These are phyloP conservation scores for Senna siamea DNA, from an alignment of 306 rosid species.

Conservation along the genomic window DNA sequence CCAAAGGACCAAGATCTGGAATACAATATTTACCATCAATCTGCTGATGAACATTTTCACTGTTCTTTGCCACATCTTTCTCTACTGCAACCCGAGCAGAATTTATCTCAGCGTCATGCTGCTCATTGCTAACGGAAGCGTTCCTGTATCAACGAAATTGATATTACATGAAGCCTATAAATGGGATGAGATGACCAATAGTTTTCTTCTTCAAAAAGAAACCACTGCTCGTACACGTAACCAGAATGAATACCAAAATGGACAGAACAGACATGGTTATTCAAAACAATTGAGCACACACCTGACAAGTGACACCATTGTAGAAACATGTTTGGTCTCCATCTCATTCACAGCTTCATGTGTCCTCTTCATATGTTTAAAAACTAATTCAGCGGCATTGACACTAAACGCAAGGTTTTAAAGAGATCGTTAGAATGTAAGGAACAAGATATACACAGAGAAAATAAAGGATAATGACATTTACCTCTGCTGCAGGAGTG, in stretches of 20 bases:
- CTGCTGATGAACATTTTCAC: constrained; percentile 55
- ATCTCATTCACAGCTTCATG: constrained; percentile 57
- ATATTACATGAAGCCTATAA: constrained; percentile 12
- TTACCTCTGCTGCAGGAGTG: constrained; percentile 60
- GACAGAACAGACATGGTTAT: not conserved
- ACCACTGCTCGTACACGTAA: constrained; percentile 13
- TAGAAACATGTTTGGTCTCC: constrained; percentile 49
- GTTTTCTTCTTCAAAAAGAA: not conserved
- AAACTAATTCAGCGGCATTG: constrained; percentile 52
- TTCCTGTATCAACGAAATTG: constrained; percentile 49
- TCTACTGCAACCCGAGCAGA: constrained; percentile 66
- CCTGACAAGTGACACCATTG: constrained; percentile 54
- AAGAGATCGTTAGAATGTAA: constrained; percentile 13
- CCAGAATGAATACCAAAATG: not conserved
- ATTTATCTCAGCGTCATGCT: constrained; percentile 69
- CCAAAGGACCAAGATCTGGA: not conserved
- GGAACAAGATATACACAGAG: not conserved
- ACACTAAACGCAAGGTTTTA: constrained; percentile 39
- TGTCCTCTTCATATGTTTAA: constrained; percentile 53
- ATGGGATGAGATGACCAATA: not conserved
- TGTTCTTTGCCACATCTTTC: constrained; percentile 67
- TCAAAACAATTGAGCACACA: not conserved
- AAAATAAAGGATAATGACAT: not conserved
- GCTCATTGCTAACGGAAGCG: constrained; percentile 63
- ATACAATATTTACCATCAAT: constrained; percentile 63